Conservation (phyloP, 176 grass and related monocot genomes). For the Poa annua region DNA sequence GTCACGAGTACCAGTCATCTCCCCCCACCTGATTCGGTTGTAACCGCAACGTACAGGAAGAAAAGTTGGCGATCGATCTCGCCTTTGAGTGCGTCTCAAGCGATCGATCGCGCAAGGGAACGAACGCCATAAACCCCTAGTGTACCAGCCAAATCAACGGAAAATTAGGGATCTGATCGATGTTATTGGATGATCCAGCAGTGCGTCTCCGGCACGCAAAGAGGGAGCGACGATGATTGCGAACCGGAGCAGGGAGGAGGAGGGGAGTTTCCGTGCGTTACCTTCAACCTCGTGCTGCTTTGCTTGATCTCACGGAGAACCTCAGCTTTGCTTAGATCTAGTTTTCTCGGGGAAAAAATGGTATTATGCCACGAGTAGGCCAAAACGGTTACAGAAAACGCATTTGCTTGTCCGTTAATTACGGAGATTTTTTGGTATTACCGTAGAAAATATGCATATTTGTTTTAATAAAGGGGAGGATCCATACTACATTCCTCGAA, state of each 20-base stretch:
- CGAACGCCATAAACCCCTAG: slow-evolving; percentile 19
- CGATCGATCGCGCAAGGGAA: slow-evolving; percentile 36
- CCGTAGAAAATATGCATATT: too few relatives aligned
- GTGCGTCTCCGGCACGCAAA: slow-evolving; percentile 37
- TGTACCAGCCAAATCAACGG: slow-evolving; percentile 5
- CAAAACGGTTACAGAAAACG: background rate
- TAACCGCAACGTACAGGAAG: slow-evolving; percentile 22
- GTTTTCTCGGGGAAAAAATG: background rate
- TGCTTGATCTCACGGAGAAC: slow-evolving; percentile 29
- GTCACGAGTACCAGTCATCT: background rate
- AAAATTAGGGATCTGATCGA: background rate
- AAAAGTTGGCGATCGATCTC: slow-evolving; percentile 3
- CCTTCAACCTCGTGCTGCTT: slow-evolving; percentile 24
- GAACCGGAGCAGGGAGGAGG: slow-evolving; percentile 12
- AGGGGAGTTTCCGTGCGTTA: slow-evolving; percentile 12
- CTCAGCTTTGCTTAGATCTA: slow-evolving; percentile 3
- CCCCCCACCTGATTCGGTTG: slow-evolving; percentile 42
- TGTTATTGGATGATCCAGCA: background rate
- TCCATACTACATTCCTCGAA: too few relatives aligned
- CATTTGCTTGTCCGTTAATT: background rate
- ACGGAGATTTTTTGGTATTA: background rate
- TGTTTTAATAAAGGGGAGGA: too few relatives aligned
- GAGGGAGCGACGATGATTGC: slow-evolving; percentile 15
- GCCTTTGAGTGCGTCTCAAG: slow-evolving; percentile 53
- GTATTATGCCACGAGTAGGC: background rate